Percentiles rank a stretch among this genome's conserved stretches.
Evolutionary conservation across 1,139 yeast genomes (phyloP).

Genomic region (Pichia cactophila): DNA sequence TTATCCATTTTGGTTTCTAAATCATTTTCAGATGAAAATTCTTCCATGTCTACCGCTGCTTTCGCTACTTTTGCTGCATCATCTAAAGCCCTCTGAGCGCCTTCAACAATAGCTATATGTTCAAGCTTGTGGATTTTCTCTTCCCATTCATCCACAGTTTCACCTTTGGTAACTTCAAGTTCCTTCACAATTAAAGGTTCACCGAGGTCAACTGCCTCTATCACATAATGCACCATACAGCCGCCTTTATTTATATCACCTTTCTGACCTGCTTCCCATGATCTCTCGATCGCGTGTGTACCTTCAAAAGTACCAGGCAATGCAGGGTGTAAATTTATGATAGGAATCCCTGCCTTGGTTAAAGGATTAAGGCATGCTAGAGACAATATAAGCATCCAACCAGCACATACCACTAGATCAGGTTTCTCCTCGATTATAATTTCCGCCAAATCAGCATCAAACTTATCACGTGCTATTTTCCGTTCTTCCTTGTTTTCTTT

Average conservation of each 20-base stretch:
- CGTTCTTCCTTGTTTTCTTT: constrained; percentile 54
- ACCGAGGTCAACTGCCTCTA: constrained; percentile 91
- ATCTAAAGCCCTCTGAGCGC: constrained; percentile 44
- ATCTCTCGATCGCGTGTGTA: constrained; percentile 91
- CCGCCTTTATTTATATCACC: constrained; percentile 79
- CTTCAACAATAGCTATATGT: constrained; percentile 89
- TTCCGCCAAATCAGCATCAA: constrained; percentile 72
- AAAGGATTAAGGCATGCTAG: constrained; percentile 66
- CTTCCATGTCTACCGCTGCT: background rate
- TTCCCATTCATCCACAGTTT: constrained; percentile 73
- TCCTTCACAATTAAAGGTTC: constrained; percentile 80
- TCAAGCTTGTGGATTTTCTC: constrained; percentile 76
- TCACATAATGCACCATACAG: constrained; percentile 92
- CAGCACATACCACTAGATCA: constrained; percentile 89
- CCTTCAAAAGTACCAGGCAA: constrained; percentile 97
- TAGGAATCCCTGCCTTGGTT: constrained; percentile 54
- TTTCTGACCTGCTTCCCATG: constrained; percentile 88
- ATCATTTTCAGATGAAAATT: background rate
- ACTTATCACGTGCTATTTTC: constrained; percentile 51
- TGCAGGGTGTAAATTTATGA: constrained; percentile 93
- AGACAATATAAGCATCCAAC: constrained; percentile 93
- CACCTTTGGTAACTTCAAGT: constrained; percentile 61
- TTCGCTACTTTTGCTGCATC: constrained; percentile 13
- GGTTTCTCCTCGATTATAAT: constrained; percentile 52
- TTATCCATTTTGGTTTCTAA: background rate